Base-by-base conservation (phyloP, 495 filamentous ascomycete species). In the Aspergillus leporis region DNA sequence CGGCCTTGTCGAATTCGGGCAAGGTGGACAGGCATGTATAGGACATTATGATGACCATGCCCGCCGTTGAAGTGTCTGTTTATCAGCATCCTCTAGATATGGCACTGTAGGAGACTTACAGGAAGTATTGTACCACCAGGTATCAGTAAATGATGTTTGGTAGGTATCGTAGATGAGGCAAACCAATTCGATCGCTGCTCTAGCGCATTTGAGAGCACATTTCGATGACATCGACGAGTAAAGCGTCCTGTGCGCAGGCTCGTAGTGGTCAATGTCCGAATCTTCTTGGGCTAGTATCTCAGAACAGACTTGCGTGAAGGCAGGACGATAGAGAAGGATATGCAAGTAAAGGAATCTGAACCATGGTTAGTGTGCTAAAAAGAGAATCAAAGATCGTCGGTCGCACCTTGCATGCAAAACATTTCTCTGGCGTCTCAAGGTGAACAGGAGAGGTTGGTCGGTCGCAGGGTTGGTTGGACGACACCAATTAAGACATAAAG, bases 101-200 rank as follows among this genome's bases (percentile, higher is more conserved):
- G 12, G 7, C n/a, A 41, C 49, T n/a, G 7, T 36, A 1, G 31
- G 13, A 23, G 6, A 58, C 74, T n/a, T 65, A 79, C 76, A 81
- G 18, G 78, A 73, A 2, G 70, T 74, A 63, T 76, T 77, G 56
- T 76, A 80, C 75, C 78, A 81, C 78, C 78, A 81, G 4, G 77
- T 70, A 36, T 72, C 74, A 14, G 77, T 75, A 4, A 61, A 51
- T 5, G 66, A 61, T 3, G 77, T 77, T 18, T 54, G 61, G 46
- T 78, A 78, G 6, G 76, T 78, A 14, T 66, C 56, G 49, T 74
- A 64, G 3, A 78, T 64, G 13, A 75, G 62, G 1, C 70, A 71
- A 4, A 77, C 68, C 1, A 81, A 59, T 21, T 79, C 74, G 21
- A 75, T 64, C 3, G 77, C 78, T 8, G 75, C 62, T 4, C 47